phyloP scores from a whole-genome alignment of 2,329 filamentous ascomycete species.

The Fusarium vanettenii region DNA sequence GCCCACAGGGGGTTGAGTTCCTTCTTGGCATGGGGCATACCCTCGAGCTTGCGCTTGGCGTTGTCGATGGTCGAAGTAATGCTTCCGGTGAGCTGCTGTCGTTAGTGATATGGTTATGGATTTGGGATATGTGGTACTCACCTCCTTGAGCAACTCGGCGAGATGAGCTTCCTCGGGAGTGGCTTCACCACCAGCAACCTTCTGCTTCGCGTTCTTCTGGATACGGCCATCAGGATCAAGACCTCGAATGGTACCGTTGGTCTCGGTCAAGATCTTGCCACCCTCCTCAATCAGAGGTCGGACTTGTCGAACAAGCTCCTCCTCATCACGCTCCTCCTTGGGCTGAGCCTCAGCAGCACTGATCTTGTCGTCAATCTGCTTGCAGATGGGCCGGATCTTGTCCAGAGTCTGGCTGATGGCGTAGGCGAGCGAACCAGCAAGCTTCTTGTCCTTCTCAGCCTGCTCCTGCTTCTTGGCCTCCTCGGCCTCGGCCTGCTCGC shows the following conservation, averaged over 20 bases:
- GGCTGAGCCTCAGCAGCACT: constrained; percentile 83
- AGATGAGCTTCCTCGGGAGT: constrained; percentile 83
- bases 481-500: constrained; percentile 51
- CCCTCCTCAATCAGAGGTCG: constrained; percentile 91
- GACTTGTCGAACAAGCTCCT: constrained; percentile 86
- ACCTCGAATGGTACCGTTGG: constrained; percentile 86
- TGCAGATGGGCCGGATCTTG: constrained; percentile 85
- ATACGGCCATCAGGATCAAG: constrained; percentile 92
- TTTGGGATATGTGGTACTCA: constrained; percentile 39
- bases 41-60: constrained; percentile 87
- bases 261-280: constrained; percentile 82
- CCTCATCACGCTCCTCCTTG: constrained; percentile 90
- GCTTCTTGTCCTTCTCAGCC: constrained; percentile 76
- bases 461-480: constrained; percentile 65
- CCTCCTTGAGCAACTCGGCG: constrained; percentile 85
- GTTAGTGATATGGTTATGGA: constrained; percentile 21
- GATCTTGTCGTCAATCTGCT: constrained; percentile 86
- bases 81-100: constrained; percentile 73
- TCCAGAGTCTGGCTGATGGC: constrained; percentile 85
- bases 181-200: constrained; percentile 74
- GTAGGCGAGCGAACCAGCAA: constrained; percentile 79
- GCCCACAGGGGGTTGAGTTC: constrained; percentile 92
- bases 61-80: constrained; percentile 88
- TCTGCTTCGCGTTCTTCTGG: constrained; percentile 85
- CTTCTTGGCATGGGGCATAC: constrained; percentile 96